These are phyloP conservation scores for Penicillium flavigenum DNA, from an alignment of 495 filamentous ascomycete genomes.

Conservation along the genomic window DNA sequence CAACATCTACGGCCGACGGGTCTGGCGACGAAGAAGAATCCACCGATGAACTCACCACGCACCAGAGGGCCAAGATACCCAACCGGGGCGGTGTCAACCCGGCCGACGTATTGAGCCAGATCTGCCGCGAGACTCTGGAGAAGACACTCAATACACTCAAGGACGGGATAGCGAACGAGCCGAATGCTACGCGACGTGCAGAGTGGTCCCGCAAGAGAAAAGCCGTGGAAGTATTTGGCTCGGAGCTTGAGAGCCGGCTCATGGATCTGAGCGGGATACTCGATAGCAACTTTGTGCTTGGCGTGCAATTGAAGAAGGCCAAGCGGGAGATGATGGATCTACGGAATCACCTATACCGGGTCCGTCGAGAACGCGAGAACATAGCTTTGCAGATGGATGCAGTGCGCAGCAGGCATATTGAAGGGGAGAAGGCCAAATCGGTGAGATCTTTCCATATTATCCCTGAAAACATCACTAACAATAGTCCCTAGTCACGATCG, in stretches of 20 bases:
- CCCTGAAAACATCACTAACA: conserved; percentile 12
- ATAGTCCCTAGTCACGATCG: conserved; percentile 33
- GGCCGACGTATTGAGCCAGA: conserved; percentile 66
- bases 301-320: conserved; percentile 58
- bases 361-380: conserved; percentile 63
- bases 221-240: conserved; percentile 65
- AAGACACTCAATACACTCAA: conserved; percentile 46
- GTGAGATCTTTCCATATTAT: conserved; percentile 26
- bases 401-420: conserved; percentile 57
- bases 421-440: conserved; percentile 38
- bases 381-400: conserved; percentile 69
- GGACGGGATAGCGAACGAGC: conserved; percentile 39
- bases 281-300: conserved; percentile 63
- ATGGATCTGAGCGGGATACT: conserved; percentile 54
- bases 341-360: conserved; percentile 60
- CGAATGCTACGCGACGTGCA: conserved; percentile 39
- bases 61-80: conserved; percentile 39
- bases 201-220: conserved; percentile 61
- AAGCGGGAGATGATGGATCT: conserved; percentile 65
- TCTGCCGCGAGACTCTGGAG: conserved; percentile 67
- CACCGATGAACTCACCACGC: conserved; percentile 34
- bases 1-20: conserved; percentile 15
- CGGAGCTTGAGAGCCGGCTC: conserved; percentile 64
- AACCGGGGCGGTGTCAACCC: conserved; percentile 65
- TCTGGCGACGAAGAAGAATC: conserved; percentile 36